phyloP scores from a whole-genome alignment of 805 yeast species.

The Candida arabinofermentans region DNA sequence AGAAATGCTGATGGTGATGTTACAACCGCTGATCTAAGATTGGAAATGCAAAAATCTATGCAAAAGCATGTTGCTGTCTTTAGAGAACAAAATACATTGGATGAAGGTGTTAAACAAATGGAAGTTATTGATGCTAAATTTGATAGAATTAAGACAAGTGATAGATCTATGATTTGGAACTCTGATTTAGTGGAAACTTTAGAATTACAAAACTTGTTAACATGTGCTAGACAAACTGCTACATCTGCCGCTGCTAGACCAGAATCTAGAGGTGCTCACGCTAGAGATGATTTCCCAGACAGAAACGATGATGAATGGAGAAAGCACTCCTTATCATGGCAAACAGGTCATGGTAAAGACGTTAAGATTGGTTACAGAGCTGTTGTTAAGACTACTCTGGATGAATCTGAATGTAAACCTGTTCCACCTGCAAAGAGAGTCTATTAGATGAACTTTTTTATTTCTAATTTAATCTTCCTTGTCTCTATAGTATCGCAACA shows the following conservation, averaged over 20 bases:
- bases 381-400: slow-evolving; percentile 80
- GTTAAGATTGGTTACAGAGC: slow-evolving; percentile 80
- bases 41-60: slow-evolving; percentile 93
- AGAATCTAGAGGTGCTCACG: slow-evolving; percentile 99
- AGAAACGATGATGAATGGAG: slow-evolving; percentile 97
- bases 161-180: slow-evolving; percentile 98
- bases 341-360: slow-evolving; percentile 62
- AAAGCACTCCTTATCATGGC: slow-evolving; percentile 97
- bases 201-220: slow-evolving; percentile 92
- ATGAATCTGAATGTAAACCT: slow-evolving; percentile 87
- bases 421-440: slow-evolving; percentile 98
- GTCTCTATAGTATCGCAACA: neutral
- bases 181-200: slow-evolving; percentile 94
- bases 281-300: slow-evolving; percentile 94
- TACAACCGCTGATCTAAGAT: slow-evolving; percentile 84
- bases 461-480: neutral
- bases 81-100: slow-evolving; percentile 89
- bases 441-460: slow-evolving; percentile 43
- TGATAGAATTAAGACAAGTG: slow-evolving; percentile 77
- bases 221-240: slow-evolving; percentile 97
- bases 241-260: slow-evolving; percentile 88
- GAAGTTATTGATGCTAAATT: slow-evolving; percentile 70
- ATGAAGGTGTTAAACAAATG: slow-evolving; percentile 84
- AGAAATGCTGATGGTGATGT: slow-evolving; percentile 82
- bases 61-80: slow-evolving; percentile 96